Percentiles rank a stretch among this genome's conserved stretches.
phyloP scores from a whole-genome alignment of 805 yeast species.

The Zygotorulaspora sp. region DNA sequence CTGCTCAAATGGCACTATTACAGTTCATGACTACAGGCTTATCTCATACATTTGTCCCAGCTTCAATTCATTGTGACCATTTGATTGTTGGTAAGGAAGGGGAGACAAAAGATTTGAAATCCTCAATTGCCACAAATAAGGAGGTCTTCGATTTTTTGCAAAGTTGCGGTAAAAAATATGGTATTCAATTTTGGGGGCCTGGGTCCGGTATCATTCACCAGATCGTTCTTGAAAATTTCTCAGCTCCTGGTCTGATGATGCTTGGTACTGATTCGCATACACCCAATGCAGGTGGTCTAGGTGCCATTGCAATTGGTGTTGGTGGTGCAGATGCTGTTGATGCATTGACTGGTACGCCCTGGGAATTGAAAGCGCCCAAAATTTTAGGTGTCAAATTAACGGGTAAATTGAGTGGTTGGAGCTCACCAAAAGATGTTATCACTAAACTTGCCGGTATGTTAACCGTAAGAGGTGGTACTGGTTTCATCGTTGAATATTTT shows the following conservation, averaged over 20 bases:
- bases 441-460: slow-evolving; percentile 85
- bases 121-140: slow-evolving; percentile 79
- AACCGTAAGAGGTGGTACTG: slow-evolving; percentile 98
- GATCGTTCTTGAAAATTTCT: slow-evolving; percentile 92
- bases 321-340: slow-evolving; percentile 99
- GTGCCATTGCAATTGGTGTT: slow-evolving; percentile 98
- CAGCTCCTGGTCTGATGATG: slow-evolving; percentile 96
- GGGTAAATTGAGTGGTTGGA: slow-evolving; percentile 88
- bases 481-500: slow-evolving; percentile 91
- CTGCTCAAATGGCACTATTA: slow-evolving; percentile 97
- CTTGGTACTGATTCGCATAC: slow-evolving; percentile 98
- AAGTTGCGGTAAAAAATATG: slow-evolving; percentile 89
- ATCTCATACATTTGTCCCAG: slow-evolving; percentile 84
- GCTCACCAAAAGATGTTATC: slow-evolving; percentile 96
- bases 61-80: slow-evolving; percentile 96
- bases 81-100: slow-evolving; percentile 95
- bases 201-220: slow-evolving; percentile 99
- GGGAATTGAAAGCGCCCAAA: slow-evolving; percentile 98
- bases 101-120: slow-evolving; percentile 74
- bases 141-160: slow-evolving; percentile 95
- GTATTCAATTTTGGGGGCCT: slow-evolving; percentile 98
- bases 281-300: slow-evolving; percentile 98
- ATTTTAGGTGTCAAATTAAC: slow-evolving; percentile 89
- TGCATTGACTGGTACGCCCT: slow-evolving; percentile 92
- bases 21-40: slow-evolving; percentile 98